Base-by-base conservation (phyloP, 371 early-diverging fungal species). In the Mortierella sp. region DNA sequence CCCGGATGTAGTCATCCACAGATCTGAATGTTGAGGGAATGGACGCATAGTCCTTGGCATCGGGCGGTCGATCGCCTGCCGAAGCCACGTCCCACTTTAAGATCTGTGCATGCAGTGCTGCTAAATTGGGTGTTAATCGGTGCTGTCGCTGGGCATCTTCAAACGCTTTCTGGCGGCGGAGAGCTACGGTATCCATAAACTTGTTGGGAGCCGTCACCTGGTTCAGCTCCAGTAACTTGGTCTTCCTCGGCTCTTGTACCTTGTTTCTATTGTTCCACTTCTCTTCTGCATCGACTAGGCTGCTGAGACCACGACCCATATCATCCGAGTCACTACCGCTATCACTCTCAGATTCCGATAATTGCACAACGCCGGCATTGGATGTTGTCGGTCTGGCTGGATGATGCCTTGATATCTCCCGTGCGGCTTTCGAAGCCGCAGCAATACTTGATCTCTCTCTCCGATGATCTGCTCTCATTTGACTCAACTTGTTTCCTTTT, bases 11-110 rank as follows among this genome's bases (percentile, higher is more conserved):
- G 45, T 89, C 86, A 10, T 82, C 67, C 27, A 83, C 84, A 21
- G 82, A 74, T 0, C 76, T 59, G 58, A 94, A 97, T 1, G 41
- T 63, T 10, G 87, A 78, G 0, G 90, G 89, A 2, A 97, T 85
- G 2, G 64, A 26, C 3, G 45, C 18, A 7, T 59, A 80, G 23
- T 82, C 82, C 31, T 62, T 70, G 31, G 47, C 56, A 2, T 79
- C 67, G 0, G 86, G 87, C 3, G 87, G 87, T 0, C 80, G 61
- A 34, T 89, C 86, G 8, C 83, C 71, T 7, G 62, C 55, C 0
- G 67, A 64, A 4, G 81, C 79, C 0, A 84, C 66, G n/a, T 86
- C 83, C 89, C 89, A 89, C 8, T 83, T 79, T 0, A 89, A 61
- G 18, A 89, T 71, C 8, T 79, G 61, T 38, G 86, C 85, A 67